These are phyloP conservation scores for maize (Zea mays) DNA, from an alignment of 176 grass and related monocot genomes.

Conservation along the genomic window DNA sequence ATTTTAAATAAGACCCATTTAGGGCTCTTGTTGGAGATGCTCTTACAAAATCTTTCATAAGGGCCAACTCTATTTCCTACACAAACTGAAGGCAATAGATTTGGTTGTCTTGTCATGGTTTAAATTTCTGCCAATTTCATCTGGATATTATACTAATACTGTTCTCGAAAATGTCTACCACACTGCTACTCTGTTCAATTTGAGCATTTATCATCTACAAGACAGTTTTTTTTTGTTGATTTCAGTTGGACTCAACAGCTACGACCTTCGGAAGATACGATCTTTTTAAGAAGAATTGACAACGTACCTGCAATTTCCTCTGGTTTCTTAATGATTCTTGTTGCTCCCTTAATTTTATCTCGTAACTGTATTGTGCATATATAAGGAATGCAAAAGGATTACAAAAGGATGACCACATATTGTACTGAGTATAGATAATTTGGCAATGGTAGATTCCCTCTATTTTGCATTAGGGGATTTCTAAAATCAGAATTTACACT, in stretches of 20 bases:
- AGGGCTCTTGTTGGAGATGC: no score
- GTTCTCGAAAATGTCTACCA: background rate
- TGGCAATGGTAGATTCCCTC: background rate
- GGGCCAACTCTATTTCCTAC: background rate
- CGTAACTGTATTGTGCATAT: constrained; percentile 68
- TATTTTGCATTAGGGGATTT: constrained; percentile 9
- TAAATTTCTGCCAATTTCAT: background rate
- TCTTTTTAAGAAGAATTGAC: constrained; percentile 14
- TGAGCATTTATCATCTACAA: constrained; percentile 27
- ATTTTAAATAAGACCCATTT: no score
- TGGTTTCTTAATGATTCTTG: constrained; percentile 87
- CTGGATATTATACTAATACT: constrained; percentile 4
- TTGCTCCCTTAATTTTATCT: constrained; percentile 93
- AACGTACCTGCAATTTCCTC: constrained; percentile 80
- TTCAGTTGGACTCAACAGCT: background rate
- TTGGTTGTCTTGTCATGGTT: constrained; percentile 6
- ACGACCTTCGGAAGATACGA: background rate
- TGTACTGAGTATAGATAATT: constrained; percentile 18
- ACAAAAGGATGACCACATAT: constrained; percentile 19
- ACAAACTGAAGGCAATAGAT: background rate
- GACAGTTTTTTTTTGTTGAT: background rate
- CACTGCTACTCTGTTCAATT: background rate
- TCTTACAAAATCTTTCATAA: background rate
- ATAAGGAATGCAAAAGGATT: constrained; percentile 22
- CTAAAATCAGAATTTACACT: constrained; percentile 7